Percentiles rank a stretch among this genome's conserved stretches.
Conservation (phyloP, 2,329 filamentous ascomycete species). For the Verticillium zaregamsianum region DNA sequence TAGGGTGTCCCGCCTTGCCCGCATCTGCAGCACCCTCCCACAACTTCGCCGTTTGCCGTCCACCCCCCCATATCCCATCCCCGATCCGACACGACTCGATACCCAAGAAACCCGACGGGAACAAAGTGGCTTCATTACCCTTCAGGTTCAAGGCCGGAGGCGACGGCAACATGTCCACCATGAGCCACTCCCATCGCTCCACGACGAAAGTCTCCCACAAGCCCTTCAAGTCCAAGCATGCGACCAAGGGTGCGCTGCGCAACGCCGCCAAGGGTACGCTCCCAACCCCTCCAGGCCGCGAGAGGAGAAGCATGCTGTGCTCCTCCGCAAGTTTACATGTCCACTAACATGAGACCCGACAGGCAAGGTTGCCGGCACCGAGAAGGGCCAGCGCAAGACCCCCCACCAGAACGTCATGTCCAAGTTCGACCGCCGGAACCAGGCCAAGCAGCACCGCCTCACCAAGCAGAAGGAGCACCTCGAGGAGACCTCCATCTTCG, state of each 20-base stretch:
- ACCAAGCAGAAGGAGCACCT: constrained; percentile 80
- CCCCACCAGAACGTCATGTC: constrained; percentile 96
- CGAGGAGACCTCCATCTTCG: constrained; percentile 75
- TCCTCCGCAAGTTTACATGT: no score
- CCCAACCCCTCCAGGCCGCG: neutral
- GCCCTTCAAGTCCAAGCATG: constrained; percentile 86
- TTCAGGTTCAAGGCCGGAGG: constrained; percentile 84
- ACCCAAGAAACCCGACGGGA: neutral
- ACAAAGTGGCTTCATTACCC: constrained; percentile 66
- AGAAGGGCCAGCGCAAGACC: constrained; percentile 75
- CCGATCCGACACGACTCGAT: neutral
- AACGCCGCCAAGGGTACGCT: constrained; percentile 74
- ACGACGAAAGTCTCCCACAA: constrained; percentile 90
- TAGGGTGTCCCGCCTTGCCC: neutral
- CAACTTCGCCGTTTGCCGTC: neutral
- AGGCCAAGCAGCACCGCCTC: constrained; percentile 84
- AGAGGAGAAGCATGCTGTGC: no score
- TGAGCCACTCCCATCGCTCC: constrained; percentile 80
- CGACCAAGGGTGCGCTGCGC: constrained; percentile 82
- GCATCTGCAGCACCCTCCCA: neutral
- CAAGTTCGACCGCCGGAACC: constrained; percentile 91
- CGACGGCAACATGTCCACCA: constrained; percentile 69
- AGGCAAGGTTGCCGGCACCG: constrained; percentile 71
- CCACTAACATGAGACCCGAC: neutral
- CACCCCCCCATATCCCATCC: neutral